These are phyloP conservation scores for Colletotrichum tabaci DNA, from an alignment of 2,329 filamentous ascomycete genomes.

Conservation along the genomic window DNA sequence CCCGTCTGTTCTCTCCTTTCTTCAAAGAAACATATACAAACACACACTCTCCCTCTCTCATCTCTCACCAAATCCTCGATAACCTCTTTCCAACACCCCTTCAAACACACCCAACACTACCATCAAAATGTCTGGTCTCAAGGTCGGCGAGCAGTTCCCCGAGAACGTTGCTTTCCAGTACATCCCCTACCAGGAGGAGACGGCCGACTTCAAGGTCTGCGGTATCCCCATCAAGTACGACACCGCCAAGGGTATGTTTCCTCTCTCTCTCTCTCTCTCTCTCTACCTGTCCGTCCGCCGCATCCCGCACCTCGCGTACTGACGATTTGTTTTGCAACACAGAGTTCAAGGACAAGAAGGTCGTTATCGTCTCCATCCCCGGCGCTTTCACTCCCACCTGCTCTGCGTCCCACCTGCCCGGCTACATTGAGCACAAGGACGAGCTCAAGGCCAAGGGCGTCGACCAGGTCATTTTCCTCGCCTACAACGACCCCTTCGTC, in stretches of 20 bases:
- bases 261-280: background rate
- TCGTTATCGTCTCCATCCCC: conserved; percentile 70
- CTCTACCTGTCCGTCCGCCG: background rate
- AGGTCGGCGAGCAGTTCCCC: conserved; percentile 88
- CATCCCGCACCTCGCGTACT: background rate
- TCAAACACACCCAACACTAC: conserved; percentile 4
- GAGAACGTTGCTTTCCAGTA: conserved; percentile 86
- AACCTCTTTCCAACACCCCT: conserved; percentile 27
- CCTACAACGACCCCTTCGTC: conserved; percentile 88
- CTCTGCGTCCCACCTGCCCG: conserved; percentile 84
- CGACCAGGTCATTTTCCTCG: conserved; percentile 85
- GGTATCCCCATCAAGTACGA: conserved; percentile 84
- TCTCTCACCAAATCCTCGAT: background rate
- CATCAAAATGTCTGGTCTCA: conserved; percentile 73
- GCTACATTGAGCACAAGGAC: conserved; percentile 81
- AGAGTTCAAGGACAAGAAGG: conserved; percentile 72
- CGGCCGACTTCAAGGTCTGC: conserved; percentile 79
- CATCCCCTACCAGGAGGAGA: conserved; percentile 82
- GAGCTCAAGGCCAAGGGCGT: conserved; percentile 85
- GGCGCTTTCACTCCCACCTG: conserved; percentile 91
- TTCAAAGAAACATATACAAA: background rate
- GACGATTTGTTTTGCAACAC: conserved; percentile 52
- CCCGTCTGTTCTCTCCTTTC: background rate
- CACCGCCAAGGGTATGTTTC: conserved; percentile 78
- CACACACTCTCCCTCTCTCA: too few species aligned